Evolutionary conservation across 495 filamentous ascomycete genomes (phyloP).

Genomic region (Viridothelium virens): DNA sequence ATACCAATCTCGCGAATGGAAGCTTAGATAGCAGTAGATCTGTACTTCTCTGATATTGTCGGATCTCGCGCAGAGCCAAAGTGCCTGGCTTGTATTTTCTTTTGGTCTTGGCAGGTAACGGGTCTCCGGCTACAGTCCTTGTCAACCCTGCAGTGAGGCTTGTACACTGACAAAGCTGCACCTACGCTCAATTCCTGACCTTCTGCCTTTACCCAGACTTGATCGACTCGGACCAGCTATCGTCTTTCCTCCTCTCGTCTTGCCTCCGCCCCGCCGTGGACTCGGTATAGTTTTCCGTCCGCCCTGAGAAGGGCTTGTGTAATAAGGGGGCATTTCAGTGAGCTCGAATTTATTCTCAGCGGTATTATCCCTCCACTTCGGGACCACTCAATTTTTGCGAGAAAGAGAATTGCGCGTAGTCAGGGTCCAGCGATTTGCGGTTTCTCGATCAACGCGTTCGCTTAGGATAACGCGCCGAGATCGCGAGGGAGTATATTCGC

Average conservation of each 20-base stretch:
- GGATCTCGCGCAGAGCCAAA: constrained; percentile 75
- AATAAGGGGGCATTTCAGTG: background rate
- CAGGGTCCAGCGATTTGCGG: background rate
- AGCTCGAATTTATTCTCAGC: background rate
- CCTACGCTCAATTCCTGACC: constrained; percentile 1
- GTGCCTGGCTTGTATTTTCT: constrained; percentile 76
- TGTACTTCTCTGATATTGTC: constrained; percentile 71
- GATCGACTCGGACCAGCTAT: background rate
- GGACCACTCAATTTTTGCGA: no score
- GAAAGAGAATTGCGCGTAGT: no score
- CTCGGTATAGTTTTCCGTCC: background rate
- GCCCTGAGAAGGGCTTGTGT: background rate
- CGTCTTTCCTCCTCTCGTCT: constrained; percentile 18
- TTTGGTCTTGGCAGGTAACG: constrained; percentile 41
- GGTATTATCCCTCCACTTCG: no score
- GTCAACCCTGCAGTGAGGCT: background rate
- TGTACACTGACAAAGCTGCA: background rate
- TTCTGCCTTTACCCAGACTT: background rate
- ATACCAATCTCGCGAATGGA: constrained; percentile 77
- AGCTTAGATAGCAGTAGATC: constrained; percentile 75
- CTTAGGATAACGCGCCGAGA: background rate
- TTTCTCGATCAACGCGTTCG: background rate
- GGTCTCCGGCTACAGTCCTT: background rate
- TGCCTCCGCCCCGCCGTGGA: constrained; percentile 15
- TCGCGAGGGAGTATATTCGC: background rate